phyloP scores from a whole-genome alignment of 1,284 basidiomycete species.

The Malassezia obtusa region DNA sequence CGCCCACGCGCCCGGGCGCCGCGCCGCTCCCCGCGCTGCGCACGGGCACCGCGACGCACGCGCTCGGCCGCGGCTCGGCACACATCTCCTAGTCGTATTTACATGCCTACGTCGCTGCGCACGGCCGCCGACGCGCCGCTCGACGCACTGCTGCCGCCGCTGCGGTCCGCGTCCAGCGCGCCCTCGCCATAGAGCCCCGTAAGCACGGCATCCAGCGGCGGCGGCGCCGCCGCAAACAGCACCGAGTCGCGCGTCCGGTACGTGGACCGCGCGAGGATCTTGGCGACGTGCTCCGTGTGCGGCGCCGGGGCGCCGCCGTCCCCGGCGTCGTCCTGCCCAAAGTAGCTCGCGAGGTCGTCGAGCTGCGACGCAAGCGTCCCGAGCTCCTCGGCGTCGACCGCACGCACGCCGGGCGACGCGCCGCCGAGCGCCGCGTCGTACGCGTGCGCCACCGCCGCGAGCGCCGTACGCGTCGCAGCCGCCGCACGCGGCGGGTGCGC shows the following conservation, averaged over 20 bases:
- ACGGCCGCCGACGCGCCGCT: too few relatives aligned
- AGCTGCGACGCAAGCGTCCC: constrained; percentile 42
- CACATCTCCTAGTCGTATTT: constrained; percentile 16
- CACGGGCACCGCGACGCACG: constrained; percentile 24
- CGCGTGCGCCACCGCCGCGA: constrained; percentile 35
- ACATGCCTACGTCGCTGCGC: background rate
- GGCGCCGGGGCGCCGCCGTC: constrained; percentile 15
- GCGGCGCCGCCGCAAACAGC: constrained; percentile 1
- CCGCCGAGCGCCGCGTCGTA: constrained; percentile 35
- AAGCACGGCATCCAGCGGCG: background rate
- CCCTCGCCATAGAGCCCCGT: too few relatives aligned
- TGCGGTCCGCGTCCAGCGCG: too few relatives aligned
- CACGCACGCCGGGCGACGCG: background rate
- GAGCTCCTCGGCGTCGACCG: constrained; percentile 17
- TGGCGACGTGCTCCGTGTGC: constrained; percentile 30
- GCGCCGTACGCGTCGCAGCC: constrained; percentile 29
- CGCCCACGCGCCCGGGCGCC: constrained; percentile 8
- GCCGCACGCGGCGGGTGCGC: constrained; percentile 36
- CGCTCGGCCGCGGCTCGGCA: constrained; percentile 44
- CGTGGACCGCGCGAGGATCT: constrained; percentile 29
- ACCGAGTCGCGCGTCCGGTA: constrained; percentile 14
- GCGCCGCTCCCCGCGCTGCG: constrained; percentile 30
- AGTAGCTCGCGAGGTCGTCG: constrained; percentile 42
- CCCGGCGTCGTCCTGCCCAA: constrained; percentile 33
- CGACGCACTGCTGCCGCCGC: background rate